Conservation (phyloP, 345 rosid genomes). For the Iberis pinnata region DNA sequence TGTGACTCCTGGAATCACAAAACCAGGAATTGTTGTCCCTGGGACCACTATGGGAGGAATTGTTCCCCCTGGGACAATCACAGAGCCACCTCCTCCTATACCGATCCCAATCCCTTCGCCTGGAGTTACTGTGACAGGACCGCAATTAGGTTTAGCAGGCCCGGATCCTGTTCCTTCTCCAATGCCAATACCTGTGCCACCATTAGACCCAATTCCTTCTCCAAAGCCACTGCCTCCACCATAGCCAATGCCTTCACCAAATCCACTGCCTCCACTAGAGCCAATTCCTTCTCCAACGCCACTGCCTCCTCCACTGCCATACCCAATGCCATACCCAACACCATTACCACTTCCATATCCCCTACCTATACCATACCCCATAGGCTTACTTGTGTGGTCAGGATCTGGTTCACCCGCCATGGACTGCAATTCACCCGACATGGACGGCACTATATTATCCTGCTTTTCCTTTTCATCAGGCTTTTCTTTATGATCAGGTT, state of each 20-base stretch:
- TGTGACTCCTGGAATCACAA: constrained; percentile 27
- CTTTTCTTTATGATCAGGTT: not conserved
- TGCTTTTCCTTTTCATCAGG: not conserved
- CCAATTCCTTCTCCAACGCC: constrained; percentile 27
- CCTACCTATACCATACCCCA: constrained; percentile 28
- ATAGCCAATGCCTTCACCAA: constrained; percentile 26
- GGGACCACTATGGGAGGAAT: constrained; percentile 28
- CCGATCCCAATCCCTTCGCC: constrained; percentile 24
- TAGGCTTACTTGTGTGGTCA: constrained; percentile 9
- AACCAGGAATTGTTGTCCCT: constrained; percentile 28
- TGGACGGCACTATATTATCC: not conserved
- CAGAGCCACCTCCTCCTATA: not conserved
- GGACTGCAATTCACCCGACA: constrained; percentile 2
- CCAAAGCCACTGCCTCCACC: constrained; percentile 25
- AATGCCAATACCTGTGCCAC: constrained; percentile 23
- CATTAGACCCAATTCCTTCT: constrained; percentile 25
- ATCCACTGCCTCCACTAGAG: constrained; percentile 29
- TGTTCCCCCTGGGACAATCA: constrained; percentile 21
- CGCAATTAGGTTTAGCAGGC: constrained; percentile 26
- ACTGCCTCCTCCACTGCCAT: constrained; percentile 30
- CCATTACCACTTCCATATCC: constrained; percentile 29
- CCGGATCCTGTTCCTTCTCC: constrained; percentile 32
- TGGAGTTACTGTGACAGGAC: constrained; percentile 14
- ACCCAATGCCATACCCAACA: constrained; percentile 18
- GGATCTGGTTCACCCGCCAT: constrained; percentile 10